phyloP scores from a whole-genome alignment of 2,329 filamentous ascomycete genomes.

The Drechslerella dactyloides region DNA sequence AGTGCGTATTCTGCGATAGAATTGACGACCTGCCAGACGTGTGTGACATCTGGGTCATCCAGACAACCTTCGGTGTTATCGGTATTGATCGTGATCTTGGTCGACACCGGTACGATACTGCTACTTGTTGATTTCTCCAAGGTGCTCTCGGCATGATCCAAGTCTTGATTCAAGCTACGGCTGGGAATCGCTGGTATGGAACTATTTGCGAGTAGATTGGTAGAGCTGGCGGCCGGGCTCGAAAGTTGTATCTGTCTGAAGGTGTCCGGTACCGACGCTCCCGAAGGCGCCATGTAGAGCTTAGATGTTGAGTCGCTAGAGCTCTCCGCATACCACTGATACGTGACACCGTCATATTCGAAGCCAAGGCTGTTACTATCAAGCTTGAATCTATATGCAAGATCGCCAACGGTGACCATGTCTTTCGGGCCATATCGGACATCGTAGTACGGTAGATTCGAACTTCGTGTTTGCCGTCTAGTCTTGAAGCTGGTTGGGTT shows the following conservation, averaged over 20 bases:
- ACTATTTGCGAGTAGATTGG: not conserved
- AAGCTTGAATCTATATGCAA: conserved; percentile 21
- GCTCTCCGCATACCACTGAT: conserved; percentile 21
- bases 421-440: conserved; percentile 27
- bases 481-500: not conserved
- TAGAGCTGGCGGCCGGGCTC: not conserved
- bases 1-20: conserved; percentile 19
- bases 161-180: not conserved
- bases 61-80: conserved; percentile 5
- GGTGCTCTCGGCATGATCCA: not conserved
- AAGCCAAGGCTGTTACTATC: conserved; percentile 9
- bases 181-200: not conserved
- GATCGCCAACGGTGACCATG: conserved; percentile 9
- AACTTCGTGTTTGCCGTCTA: not conserved
- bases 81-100: not conserved
- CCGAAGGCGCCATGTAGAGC: conserved; percentile 25
- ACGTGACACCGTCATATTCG: conserved; percentile 8
- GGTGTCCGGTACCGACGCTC: conserved; percentile 4
- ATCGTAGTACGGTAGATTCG: conserved; percentile 18
- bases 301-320: not conserved
- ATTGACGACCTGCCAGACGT: conserved; percentile 20
- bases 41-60: conserved; percentile 7
- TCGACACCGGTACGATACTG: not conserved
- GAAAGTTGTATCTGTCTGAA: conserved; percentile 24
- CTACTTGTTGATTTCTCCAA: not conserved